Percentiles rank a stretch among this genome's conserved stretches.
Conservation (phyloP, 73 alveolate genomes). For the Halteria grandinella region DNA sequence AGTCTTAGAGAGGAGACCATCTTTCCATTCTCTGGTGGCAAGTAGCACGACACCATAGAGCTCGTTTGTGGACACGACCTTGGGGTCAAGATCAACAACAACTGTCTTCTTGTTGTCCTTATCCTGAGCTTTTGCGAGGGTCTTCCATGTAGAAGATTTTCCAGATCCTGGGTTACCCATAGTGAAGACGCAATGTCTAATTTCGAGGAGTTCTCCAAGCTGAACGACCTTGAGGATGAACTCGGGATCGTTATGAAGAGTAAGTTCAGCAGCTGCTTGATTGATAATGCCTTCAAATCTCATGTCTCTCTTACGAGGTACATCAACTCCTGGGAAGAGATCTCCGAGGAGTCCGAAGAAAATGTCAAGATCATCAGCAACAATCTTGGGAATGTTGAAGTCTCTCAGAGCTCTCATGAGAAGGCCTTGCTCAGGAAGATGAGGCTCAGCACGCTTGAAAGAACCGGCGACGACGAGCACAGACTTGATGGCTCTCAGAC, state of each 20-base stretch:
- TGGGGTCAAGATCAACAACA: slow-evolving; percentile 97
- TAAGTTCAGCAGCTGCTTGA: slow-evolving; percentile 89
- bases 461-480: slow-evolving; percentile 99
- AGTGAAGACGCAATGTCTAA: slow-evolving; percentile 99
- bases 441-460: slow-evolving; percentile 99
- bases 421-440: slow-evolving; percentile 97
- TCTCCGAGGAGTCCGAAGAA: slow-evolving; percentile 98
- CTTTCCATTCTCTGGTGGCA: slow-evolving; percentile 99
- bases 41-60: slow-evolving; percentile 97
- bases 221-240: slow-evolving; percentile 95
- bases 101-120: slow-evolving; percentile 97
- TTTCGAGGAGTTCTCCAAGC: slow-evolving; percentile 93
- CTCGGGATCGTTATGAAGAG: slow-evolving; percentile 95
- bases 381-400: slow-evolving; percentile 99
- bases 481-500: slow-evolving; percentile 99
- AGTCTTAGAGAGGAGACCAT: slow-evolving; percentile 98
- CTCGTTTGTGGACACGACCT: slow-evolving; percentile 98
- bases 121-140: slow-evolving; percentile 98
- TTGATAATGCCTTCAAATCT: slow-evolving; percentile 92
- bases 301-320: slow-evolving; percentile 96
- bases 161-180: slow-evolving; percentile 99
- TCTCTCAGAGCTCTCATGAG: slow-evolving; percentile 99
- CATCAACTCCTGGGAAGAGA: slow-evolving; percentile 98
- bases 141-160: slow-evolving; percentile 98
- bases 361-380: slow-evolving; percentile 98